Conservation (phyloP, 805 yeast genomes). For the Wickerhamiella kurtzmanii region DNA sequence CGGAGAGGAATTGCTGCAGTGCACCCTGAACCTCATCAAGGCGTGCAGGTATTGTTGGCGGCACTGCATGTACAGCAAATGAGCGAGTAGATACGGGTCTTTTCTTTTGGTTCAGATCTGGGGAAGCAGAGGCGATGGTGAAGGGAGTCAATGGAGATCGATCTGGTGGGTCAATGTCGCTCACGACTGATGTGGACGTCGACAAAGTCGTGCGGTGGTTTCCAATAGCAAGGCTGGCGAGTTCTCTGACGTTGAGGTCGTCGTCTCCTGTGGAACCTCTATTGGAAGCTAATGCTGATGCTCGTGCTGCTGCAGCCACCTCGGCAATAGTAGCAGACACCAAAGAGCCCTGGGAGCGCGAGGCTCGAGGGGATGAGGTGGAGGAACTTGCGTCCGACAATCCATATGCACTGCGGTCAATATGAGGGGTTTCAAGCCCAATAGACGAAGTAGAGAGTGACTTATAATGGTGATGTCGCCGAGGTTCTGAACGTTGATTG, state of each 20-base stretch:
- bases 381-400: background rate
- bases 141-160: background rate
- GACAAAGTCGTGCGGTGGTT: background rate
- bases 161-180: background rate
- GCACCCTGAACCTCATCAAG: constrained; percentile 27
- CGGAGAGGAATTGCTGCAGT: constrained; percentile 24
- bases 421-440: background rate
- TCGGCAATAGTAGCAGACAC: background rate
- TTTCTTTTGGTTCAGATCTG: background rate
- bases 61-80: constrained; percentile 9
- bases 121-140: background rate
- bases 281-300: too few species aligned
- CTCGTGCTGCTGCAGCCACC: background rate
- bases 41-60: constrained; percentile 22
- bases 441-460: background rate
- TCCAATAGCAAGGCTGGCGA: background rate
- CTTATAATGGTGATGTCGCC: too few species aligned
- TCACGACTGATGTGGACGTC: background rate
- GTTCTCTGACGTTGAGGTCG: too few species aligned
- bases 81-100: constrained; percentile 5
- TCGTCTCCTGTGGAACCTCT: too few species aligned
- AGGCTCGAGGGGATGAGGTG: background rate
- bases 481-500: too few species aligned
- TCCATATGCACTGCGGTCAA: background rate
- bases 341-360: background rate